These are phyloP conservation scores for Plantago elongata DNA, from an alignment of 257 asterid species.

Conservation along the genomic window DNA sequence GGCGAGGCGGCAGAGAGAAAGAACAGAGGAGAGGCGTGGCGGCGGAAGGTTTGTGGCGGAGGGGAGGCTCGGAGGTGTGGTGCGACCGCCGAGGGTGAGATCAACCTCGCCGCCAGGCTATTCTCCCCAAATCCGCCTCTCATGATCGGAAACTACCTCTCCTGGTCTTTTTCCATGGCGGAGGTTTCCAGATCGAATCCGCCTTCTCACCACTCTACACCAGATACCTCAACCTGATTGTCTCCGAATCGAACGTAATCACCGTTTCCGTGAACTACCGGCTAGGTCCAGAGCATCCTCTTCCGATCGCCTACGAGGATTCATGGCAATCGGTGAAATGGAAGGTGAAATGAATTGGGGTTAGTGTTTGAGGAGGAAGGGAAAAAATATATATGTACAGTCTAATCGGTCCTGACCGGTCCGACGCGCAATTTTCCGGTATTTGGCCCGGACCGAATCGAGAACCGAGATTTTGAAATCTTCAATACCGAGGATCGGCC, in stretches of 20 bases:
- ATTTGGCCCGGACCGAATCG: too few relatives aligned
- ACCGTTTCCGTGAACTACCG: conserved; percentile 50
- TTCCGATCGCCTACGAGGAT: conserved; percentile 53
- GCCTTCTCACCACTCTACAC: conserved; percentile 37
- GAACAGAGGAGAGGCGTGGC: too few relatives aligned
- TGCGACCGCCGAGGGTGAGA: too few relatives aligned
- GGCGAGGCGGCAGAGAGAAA: too few relatives aligned
- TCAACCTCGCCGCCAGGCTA: conserved; percentile 37
- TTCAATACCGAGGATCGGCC: too few relatives aligned
- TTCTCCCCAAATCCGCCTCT: conserved; percentile 31
- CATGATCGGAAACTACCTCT: conserved; percentile 38
- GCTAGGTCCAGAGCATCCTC: conserved; percentile 50
- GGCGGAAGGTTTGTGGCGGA: too few relatives aligned
- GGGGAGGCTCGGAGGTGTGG: too few relatives aligned
- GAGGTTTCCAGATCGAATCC: conserved; percentile 39
- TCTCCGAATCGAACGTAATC: conserved; percentile 32
- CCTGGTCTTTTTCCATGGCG: conserved; percentile 51
- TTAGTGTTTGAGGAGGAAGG: too few relatives aligned
- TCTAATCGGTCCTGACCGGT: too few relatives aligned
- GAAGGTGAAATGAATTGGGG: conserved; percentile 37
- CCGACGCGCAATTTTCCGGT: too few relatives aligned
- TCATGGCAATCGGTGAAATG: conserved; percentile 51
- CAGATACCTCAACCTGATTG: conserved; percentile 28
- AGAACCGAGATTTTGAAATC: too few relatives aligned
- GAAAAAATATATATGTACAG: too few relatives aligned